Base-by-base conservation (phyloP, 495 filamentous ascomycete species). In the Podospora conica region DNA sequence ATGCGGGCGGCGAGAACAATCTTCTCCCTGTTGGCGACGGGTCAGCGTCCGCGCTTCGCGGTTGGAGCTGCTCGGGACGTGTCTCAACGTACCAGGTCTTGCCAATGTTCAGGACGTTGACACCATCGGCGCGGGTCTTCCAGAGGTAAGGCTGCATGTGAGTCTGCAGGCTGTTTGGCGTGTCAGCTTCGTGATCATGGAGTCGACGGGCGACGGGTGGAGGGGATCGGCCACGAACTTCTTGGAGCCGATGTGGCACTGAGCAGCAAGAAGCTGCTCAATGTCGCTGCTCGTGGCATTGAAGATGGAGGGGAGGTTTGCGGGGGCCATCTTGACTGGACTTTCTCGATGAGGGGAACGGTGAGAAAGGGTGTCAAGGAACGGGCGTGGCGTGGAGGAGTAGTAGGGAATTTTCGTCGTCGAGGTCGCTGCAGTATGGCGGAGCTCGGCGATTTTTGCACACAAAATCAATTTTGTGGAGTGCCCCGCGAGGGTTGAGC, bases 131-230 rank as follows among this genome's bases (percentile, higher is more conserved):
- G 75, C 95, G 89, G 77, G 92, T 96, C 89, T 98, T 98, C 93
- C 92, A 98, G 75, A 98, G 88, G 85, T 98, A 98, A 70, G 95
- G 92, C 84, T 98, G 93, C 95, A 97, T 98, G 84, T 98, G 92
- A 76, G 95, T 84, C 84, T 97, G 93, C 70, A 98, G 77, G 86
- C 74, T 76, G 53, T 70, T 66, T 31, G 28, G 60, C 31, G 54
- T 48, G 59, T 58, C 56, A 28, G 70, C 71, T 66, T 74, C 40
- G 68, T 61, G 65, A 61, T 55, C 55, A 48, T 23, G n/a, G 23
- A 20, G 48, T 59, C 40, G 25, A 29, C 18, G 63, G 55, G 25
- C 40, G 25, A 29, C 18, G 63, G 55, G 25, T 33, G 58, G 25
- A 58, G 56, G 58, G 58, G 5, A 54, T 31, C 24, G 21, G 40